These are phyloP conservation scores for Excoecaria cochinchinensis DNA, from an alignment of 345 rosid species.

Conservation along the genomic window DNA sequence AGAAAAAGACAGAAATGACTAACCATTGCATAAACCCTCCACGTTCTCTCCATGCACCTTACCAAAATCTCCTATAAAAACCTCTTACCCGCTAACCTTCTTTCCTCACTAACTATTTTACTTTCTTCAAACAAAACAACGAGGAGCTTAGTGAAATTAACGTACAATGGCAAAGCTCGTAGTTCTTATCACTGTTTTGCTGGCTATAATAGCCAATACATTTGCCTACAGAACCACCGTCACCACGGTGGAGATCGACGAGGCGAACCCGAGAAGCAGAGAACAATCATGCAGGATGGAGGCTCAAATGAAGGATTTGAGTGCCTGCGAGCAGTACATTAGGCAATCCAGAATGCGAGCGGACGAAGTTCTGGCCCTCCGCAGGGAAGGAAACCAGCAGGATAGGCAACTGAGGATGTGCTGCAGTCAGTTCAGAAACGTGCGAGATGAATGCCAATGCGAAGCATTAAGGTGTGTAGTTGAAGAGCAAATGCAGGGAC, in stretches of 20 bases:
- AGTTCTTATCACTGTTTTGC: background rate
- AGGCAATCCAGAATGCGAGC: background rate
- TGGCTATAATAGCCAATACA: background rate
- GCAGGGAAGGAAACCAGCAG: background rate
- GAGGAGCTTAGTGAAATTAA: background rate
- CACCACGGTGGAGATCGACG: background rate
- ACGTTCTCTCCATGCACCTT: background rate
- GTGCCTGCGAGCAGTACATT: background rate
- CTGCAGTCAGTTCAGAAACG: background rate
- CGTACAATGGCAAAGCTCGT: background rate
- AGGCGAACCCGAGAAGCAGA: background rate
- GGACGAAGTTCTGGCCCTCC: background rate
- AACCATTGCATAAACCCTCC: background rate
- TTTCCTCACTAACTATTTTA: background rate
- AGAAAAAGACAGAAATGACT: background rate
- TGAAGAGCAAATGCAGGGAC: background rate
- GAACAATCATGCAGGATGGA: background rate
- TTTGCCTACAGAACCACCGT: background rate
- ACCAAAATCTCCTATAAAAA: background rate
- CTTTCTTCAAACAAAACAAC: too few species aligned
- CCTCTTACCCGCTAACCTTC: background rate
- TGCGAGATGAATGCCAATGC: slow-evolving; percentile 3
- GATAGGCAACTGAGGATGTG: background rate
- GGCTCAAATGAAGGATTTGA: background rate
- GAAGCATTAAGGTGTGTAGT: background rate